Base-by-base conservation (phyloP, 139 green algal species). In the Chlorella sp. region DNA sequence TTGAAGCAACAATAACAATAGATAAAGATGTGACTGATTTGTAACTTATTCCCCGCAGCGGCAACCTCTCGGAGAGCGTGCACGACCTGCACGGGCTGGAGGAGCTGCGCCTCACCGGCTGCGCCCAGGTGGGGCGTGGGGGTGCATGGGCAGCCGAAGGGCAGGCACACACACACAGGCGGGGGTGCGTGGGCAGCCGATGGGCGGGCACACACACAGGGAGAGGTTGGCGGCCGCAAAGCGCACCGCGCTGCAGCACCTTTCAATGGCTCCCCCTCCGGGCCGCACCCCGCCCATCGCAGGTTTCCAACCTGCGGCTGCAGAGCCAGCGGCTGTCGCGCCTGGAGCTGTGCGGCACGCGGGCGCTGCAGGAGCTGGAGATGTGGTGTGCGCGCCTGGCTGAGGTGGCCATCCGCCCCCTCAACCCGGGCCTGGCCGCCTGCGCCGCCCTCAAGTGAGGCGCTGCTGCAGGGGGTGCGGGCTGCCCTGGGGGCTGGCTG, bases 301-400 rank as follows among this genome's bases (percentile, higher is more conserved):
- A 81, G 76, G 51, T 80, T 26, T 81, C 51, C 56, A 24, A 34
- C 22, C 81, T 86, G 81, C 70, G 70, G 17, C 56, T 86, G 54
- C 54, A 48, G 14, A 67, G 40, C 38, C 20, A 5, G 36, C 24
- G 20, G 32, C 81, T 86, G 40, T 8, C 30, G 4, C 38, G 30
- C 11, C 54, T 86, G 56, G 30, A 13, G 17, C 72, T 86, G 70
- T 48, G 32, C 41, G 81, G 81, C 54, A 80, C 54, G 20, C 70
- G 81, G 30, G 38, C 60, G 17, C 72, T 86, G 51, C 54, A 46
- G 54, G 72, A 80, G 54, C 54, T 86, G 38, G 40, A 80, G 16
- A 41, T 81, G 54, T 56, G 72, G 30, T 86, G 81, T 56, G 17
- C 70, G 2, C 70, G 58, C 11, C 81, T 86, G 70, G 60, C 81